Evolutionary conservation across 306 rosid species (phyloP), one percentile per base, ranked within the genome.

Genomic region (Medicago lupulina): DNA sequence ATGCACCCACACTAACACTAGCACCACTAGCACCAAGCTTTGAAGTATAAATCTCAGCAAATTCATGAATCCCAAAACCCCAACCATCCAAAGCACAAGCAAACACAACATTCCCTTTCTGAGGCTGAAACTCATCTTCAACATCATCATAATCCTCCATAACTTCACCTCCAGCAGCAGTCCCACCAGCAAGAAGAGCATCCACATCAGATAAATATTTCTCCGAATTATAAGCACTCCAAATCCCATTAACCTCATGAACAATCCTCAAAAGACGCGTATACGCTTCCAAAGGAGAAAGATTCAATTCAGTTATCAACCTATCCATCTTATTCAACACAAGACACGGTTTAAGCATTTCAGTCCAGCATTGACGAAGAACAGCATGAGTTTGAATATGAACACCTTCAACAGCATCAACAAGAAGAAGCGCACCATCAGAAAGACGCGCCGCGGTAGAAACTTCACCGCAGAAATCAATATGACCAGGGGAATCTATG

Each of bases 361-460:
- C 96, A 34, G 88, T 85, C 98, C 94, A 94, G 78, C 96, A 91
- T 79, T 94, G 98, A 58, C 98, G 96, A 67, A 94, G 80, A 9
- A 89, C 97, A 4, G 98, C 97, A 71, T 89, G 98, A 16, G 96
- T 93, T 59, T 93, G 97, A 47, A 93, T 94, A 79, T 91, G 97
- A 51, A 94, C 97, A 16, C 98, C 98, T 46, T 91, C 97, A 8
- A 94, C 98, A 16, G 91, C 92, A 71, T 94, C 98, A 13, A 94
- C 98, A 36, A 94, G 80, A 50, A 94, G 72, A 64, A 94, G 83
- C 0, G 97, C 98, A 23, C 96, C 98, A 61, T 94, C 97, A 71
- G 93, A 89, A 23, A 91, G 73, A 6, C 98, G 85, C 0, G 97
- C 98, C 40, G 98, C 97, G 12, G 97, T 91, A 57, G 98, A 94